Conservation (phyloP, 768 basidiomycete genomes). For the Termitomyces sp. region DNA sequence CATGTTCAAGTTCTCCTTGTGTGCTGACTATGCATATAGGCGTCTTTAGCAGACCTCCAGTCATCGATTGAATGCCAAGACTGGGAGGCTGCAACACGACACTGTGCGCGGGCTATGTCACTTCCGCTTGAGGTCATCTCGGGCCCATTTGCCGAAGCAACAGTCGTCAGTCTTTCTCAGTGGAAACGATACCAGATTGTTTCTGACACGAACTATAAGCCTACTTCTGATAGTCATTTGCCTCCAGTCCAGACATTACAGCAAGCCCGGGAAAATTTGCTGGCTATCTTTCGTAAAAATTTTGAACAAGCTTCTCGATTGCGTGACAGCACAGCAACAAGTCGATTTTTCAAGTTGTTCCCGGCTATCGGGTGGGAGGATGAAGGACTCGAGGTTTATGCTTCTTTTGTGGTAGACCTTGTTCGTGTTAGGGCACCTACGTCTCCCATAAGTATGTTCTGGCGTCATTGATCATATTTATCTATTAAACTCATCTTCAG, state of each 20-base stretch:
- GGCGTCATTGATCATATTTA: slow-evolving; percentile 6
- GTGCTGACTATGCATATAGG: slow-evolving; percentile 20
- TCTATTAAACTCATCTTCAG: slow-evolving; percentile 33
- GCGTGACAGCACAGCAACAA: slow-evolving; percentile 82
- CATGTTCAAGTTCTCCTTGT: not conserved
- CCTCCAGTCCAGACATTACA: slow-evolving; percentile 84
- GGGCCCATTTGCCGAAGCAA: slow-evolving; percentile 79
- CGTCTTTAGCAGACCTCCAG: slow-evolving; percentile 41
- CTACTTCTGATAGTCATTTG: slow-evolving; percentile 81
- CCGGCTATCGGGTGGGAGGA: slow-evolving; percentile 92
- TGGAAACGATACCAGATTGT: not conserved
- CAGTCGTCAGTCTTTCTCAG: slow-evolving; percentile 57
- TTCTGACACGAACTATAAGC: slow-evolving; percentile 41
- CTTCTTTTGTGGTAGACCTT: slow-evolving; percentile 87
- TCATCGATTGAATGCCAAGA: slow-evolving; percentile 81
- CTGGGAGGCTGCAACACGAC: slow-evolving; percentile 93
- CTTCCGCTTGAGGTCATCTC: slow-evolving; percentile 72
- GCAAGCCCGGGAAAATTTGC: slow-evolving; percentile 64
- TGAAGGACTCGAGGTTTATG: slow-evolving; percentile 89
- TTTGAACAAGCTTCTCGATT: slow-evolving; percentile 79
- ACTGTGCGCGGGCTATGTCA: slow-evolving; percentile 88
- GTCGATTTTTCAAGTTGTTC: slow-evolving; percentile 95
- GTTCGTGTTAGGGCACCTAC: slow-evolving; percentile 74
- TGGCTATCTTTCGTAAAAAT: slow-evolving; percentile 70
- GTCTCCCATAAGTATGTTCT: slow-evolving; percentile 68